Evolutionary conservation across 352 stramenopile genomes (phyloP), one percentile per base, ranked within the genome.

Genomic region (Phytophthora sp.): DNA sequence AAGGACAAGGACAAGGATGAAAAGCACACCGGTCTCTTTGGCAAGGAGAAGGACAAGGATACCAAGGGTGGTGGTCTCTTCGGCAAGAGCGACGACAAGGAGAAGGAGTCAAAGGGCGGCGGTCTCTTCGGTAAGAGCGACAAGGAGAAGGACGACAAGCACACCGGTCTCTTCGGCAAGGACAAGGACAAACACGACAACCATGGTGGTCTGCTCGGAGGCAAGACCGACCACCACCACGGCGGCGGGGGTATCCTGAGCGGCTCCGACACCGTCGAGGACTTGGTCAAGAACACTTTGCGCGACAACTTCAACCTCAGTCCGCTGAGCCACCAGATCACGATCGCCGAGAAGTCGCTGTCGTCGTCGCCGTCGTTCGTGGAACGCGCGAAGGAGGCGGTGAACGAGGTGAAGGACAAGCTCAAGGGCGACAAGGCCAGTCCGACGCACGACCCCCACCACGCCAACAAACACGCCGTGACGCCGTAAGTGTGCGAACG

Each of bases 301-400:
- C 49, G 41, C 27, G 51, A 70, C 20, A 50, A 58, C 31, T 70
- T 70, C 34, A 65, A 65, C 32, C 18, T 58, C 31, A 56, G 32
- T 32, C 27, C 62, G 3, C 42, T 70, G 28, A 60, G 45, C 26
- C 62, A 66, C 52, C 62, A 70, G 42, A 70, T 70, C 55, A 57
- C 46, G 4, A 26, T 49, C 31, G 30, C 54, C 2, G 62, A 70
- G 39, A 66, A 51, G 18, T 70, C 62, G 0, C 21, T 70, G 39
- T 26, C 49, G 31, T 11, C 41, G 17, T 70, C 48, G 17, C 28
- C 44, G n/a, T 48, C 43, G 17, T 54, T 70, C 12, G 28, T 70
- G 23, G 46, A 70, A 28, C 62, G 54, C 17, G 62, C 62, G 10
- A 70, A 66, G 34, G 54, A 70, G 26, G 41, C 35, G n/a, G 61